These are phyloP conservation scores for Ambrosiella cleistominuta DNA, from an alignment of 2,329 filamentous ascomycete species.

Conservation along the genomic window DNA sequence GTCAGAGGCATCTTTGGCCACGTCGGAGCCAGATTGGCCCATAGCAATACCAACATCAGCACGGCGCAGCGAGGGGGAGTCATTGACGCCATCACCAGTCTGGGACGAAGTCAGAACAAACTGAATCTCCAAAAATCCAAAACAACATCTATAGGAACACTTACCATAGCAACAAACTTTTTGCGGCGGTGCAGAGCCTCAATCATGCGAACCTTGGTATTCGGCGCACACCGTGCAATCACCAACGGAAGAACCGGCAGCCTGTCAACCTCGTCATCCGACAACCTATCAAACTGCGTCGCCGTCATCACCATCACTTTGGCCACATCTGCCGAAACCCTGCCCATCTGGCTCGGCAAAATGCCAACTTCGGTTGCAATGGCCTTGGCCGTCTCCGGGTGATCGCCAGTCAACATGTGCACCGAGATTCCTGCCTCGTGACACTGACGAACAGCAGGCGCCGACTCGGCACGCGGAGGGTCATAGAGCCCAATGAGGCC, in stretches of 20 bases:
- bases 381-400: constrained; percentile 43
- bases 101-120: background rate
- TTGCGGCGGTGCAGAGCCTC: constrained; percentile 50
- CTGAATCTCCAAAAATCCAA: no score
- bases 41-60: constrained; percentile 58
- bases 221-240: constrained; percentile 50
- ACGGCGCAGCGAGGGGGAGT: constrained; percentile 50
- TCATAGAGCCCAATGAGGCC: constrained; percentile 56
- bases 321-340: constrained; percentile 33
- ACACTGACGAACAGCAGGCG: constrained; percentile 38
- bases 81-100: constrained; percentile 59
- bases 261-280: constrained; percentile 44
- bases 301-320: constrained; percentile 47
- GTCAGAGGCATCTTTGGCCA: constrained; percentile 47
- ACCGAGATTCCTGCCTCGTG: constrained; percentile 46
- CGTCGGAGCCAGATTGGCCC: constrained; percentile 44
- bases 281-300: constrained; percentile 43
- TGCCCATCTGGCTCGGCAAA: constrained; percentile 30
- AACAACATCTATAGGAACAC: constrained; percentile 6
- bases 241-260: constrained; percentile 50
- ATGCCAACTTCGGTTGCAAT: constrained; percentile 47
- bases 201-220: constrained; percentile 59
- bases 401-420: constrained; percentile 52
- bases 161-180: constrained; percentile 47
- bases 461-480: constrained; percentile 51